A percentile compares a stretch with the other conserved stretches of the same genome.
Conservation (phyloP, 805 yeast species). For the Yamadazyma philogaea region DNA sequence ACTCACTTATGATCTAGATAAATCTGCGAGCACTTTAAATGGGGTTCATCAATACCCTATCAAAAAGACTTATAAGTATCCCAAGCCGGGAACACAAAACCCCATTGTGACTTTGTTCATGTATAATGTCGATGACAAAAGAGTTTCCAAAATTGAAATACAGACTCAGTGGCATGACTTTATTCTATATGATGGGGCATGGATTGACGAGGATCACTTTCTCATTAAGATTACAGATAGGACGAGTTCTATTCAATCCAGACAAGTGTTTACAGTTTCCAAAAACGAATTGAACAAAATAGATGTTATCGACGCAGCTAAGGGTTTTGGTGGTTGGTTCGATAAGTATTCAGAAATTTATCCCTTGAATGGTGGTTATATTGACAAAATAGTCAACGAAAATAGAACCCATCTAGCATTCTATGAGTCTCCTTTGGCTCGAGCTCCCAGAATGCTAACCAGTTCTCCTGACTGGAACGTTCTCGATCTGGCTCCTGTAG, state of each 20-base stretch:
- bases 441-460: constrained; percentile 50
- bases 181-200: constrained; percentile 59
- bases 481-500: constrained; percentile 55
- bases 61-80: constrained; percentile 51
- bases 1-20: constrained; percentile 11
- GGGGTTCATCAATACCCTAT: constrained; percentile 46
- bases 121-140: constrained; percentile 31
- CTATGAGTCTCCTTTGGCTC: constrained; percentile 57
- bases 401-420: constrained; percentile 74
- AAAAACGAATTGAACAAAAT: constrained; percentile 37
- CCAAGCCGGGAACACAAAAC: constrained; percentile 67
- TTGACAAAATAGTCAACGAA: constrained; percentile 62
- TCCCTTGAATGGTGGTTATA: constrained; percentile 41
- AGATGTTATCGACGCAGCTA: constrained; percentile 30
- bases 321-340: constrained; percentile 57
- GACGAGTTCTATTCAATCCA: constrained; percentile 51
- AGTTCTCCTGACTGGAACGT: constrained; percentile 78
- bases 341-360: constrained; percentile 36
- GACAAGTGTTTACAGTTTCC: constrained; percentile 41
- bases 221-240: constrained; percentile 65
- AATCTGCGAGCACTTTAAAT: constrained; percentile 8
- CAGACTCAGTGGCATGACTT: constrained; percentile 18
- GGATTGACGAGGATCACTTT: constrained; percentile 51
- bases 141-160: constrained; percentile 8
- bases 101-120: constrained; percentile 50